Base-by-base conservation (phyloP, 2,329 filamentous ascomycete species). In the Berkeleyomyces basicola region DNA sequence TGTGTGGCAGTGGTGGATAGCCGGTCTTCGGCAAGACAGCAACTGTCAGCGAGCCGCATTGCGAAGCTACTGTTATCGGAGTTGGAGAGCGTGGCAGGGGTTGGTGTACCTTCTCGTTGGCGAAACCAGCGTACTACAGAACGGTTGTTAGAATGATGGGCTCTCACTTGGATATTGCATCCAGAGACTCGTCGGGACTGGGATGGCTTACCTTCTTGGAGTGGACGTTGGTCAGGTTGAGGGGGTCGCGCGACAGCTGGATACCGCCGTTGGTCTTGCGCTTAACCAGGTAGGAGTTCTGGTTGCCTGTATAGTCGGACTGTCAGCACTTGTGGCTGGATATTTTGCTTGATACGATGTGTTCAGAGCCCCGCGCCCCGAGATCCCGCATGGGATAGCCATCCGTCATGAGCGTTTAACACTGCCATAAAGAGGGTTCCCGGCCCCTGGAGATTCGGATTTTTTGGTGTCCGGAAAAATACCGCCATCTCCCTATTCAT, bases 281-380 rank as follows among this genome's bases (percentile, higher is more conserved):
- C 87, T 96, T 96, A 75, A 92, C 88, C 75, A 96, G 86, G 83
- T 81, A 96, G 74, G 89, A 79, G 80, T 95, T 96, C 79, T 90
- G 84, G 80, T 78, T 79, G 79, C 90, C 91, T 96, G 73, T 65
- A 66, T 39, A 59, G 9, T 31, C 40, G 16, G 23, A 43, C 23
- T 49, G 61, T 66, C 58, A 66, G 63, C 43, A 64, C 46, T 58
- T 53, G 44, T 47, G 46, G 14, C 39, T 59, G n/a, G 7, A 49
- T 3, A 33, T 61, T 61, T 10, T 2, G 16, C 42, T 16, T 36
- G 7, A 0, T 33, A n/a, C 10, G 33, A 16, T 33, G n/a, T 51
- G 31, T 5, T 51, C 23, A 11, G 16, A 33, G 31, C 36, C 31
- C 37, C 58, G 9, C 42, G 6, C 33, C 42, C 42, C n/a, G 11